phyloP scores from a whole-genome alignment of 257 asterid species.

The Solanum neorickii region DNA sequence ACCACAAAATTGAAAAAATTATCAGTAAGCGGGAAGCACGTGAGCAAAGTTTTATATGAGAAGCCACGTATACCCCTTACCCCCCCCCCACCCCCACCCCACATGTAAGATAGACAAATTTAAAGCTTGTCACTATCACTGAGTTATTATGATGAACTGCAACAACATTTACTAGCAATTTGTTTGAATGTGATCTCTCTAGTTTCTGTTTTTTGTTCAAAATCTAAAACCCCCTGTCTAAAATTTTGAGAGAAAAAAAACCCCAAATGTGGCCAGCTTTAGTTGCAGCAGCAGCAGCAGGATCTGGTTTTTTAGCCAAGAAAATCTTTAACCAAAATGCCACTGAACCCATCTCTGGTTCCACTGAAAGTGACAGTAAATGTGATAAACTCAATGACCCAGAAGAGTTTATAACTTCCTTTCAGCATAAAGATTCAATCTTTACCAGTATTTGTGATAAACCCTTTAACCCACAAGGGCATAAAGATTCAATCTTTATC shows the following conservation, averaged over 20 bases:
- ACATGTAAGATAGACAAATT: not conserved
- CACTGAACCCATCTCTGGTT: conserved; percentile 8
- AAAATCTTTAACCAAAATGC: conserved; percentile 26
- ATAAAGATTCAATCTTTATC: conserved; percentile 2
- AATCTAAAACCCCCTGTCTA: not conserved
- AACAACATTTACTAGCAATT: not conserved
- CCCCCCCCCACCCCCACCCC: not conserved
- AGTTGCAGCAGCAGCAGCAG: conserved; percentile 65
- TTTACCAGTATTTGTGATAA: not conserved
- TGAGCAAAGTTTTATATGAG: not conserved
- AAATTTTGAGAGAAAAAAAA: not conserved
- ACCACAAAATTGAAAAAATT: not conserved
- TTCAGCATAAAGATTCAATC: conserved; percentile 4
- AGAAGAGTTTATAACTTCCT: not conserved
- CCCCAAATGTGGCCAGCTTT: conserved; percentile 60
- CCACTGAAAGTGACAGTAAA: not conserved
- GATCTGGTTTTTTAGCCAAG: conserved; percentile 73
- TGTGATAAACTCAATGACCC: not conserved
- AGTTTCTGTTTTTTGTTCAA: not conserved
- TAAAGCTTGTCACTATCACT: conserved; percentile 12
- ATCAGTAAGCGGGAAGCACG: conserved; percentile 16
- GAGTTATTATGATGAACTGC: not conserved
- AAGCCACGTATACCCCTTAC: not conserved
- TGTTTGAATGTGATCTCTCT: not conserved
- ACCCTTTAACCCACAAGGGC: not conserved